Conservation (phyloP, 1,284 basidiomycete genomes). For the Sporisorium reilianum region DNA sequence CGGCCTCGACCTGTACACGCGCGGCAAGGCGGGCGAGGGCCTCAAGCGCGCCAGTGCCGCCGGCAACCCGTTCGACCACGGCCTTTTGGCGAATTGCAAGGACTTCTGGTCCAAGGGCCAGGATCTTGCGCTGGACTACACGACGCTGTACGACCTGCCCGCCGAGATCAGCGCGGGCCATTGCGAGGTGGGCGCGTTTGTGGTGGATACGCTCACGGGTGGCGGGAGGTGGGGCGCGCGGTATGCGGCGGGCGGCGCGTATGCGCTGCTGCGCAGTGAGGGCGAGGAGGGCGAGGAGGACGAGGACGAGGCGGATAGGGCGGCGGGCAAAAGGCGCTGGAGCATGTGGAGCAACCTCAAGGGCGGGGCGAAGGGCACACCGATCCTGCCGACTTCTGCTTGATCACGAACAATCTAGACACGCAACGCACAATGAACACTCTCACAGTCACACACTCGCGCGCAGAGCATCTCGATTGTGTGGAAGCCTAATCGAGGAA, state of each 20-base stretch:
- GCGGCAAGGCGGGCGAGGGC: constrained; percentile 86
- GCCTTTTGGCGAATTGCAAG: constrained; percentile 82
- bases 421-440: not conserved
- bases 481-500: constrained; percentile 22
- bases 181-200: constrained; percentile 28
- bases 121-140: constrained; percentile 89
- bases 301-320: not conserved
- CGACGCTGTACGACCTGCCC: constrained; percentile 83
- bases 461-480: too few species aligned
- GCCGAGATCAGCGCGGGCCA: constrained; percentile 30
- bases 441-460: constrained; percentile 1
- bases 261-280: constrained; percentile 23
- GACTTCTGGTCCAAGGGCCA: constrained; percentile 93
- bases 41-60: constrained; percentile 76
- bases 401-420: not conserved
- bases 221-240: constrained; percentile 3
- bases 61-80: constrained; percentile 92
- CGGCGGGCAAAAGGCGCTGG: constrained; percentile 14
- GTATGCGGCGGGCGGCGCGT: constrained; percentile 9
- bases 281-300: constrained; percentile 17
- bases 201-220: constrained; percentile 27
- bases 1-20: constrained; percentile 92
- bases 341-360: constrained; percentile 32
- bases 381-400: constrained; percentile 18
- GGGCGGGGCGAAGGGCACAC: not conserved